Base-by-base conservation (phyloP, 75 land plant genomes). In the Adiantum capillusveneris region DNA sequence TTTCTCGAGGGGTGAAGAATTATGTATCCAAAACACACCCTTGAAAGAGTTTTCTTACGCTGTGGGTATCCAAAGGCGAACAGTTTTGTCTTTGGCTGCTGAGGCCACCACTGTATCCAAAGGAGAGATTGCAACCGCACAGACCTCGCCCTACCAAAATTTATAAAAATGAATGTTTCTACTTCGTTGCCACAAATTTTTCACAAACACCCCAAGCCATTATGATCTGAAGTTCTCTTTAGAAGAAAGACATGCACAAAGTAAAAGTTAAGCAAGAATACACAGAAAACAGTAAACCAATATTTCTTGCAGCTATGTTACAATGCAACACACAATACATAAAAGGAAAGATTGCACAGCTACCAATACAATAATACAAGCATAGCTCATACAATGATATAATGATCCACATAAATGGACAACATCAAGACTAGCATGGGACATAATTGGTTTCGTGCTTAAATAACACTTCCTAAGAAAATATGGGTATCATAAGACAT, bases 41-140 rank as follows among this genome's bases (percentile, higher is more conserved):
- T 45, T 29, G 20, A 44, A 19, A 19, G 20, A 17, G 12, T 24
- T 39, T 24, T 57, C 68, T 58, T 49, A 73, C 76, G 69, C 70
- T 51, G 64, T 60, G 37, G 76, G 76, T 50, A 73, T 31, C 76
- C 70, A 73, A n/a, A 73, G 65, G 57, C 76, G 76, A 49, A 73
- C 65, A 45, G 65, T 73, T 44, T 67, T 73, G 58, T 73, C 76
- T 65, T 67, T 60, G 20, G 76, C 66, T 11, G 65, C 76, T 28
- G 70, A 73, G 34, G 76, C 76, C 34, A 73, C 76, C 44, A 73
- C 70, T 26, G 72, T 73, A 45, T 73, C 76, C 30, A 73, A 56
- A 11, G 70, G 70, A 0, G 76, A 73, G 11, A 73, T 53, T 13
- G 76, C 76, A 24, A 73, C 71, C 27, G 76, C 44, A 61, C 61